phyloP scores from a whole-genome alignment of 768 basidiomycete genomes.

The Boletellus sp. region DNA sequence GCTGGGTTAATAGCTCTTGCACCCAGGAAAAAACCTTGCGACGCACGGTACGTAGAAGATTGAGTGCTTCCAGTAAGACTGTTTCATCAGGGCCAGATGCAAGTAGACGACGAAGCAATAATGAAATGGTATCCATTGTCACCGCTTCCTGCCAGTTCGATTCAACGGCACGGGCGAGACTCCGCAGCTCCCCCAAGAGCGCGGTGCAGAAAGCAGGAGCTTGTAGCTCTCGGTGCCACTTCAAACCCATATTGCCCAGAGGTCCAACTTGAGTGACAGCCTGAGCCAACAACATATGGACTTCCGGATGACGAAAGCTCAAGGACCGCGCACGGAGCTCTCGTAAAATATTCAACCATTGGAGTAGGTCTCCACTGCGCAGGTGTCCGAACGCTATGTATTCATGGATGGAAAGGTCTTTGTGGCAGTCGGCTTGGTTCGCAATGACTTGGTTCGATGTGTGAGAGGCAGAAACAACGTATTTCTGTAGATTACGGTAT shows the following conservation, averaged over 20 bases:
- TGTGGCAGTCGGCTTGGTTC: slow-evolving; percentile 39
- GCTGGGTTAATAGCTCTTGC: slow-evolving; percentile 23
- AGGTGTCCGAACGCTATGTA: slow-evolving; percentile 42
- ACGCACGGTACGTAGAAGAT: slow-evolving; percentile 32
- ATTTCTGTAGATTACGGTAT: slow-evolving; percentile 36
- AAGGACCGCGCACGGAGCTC: slow-evolving; percentile 37
- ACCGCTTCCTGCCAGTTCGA: slow-evolving; percentile 39
- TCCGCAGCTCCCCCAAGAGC: slow-evolving; percentile 34
- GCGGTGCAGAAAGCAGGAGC: slow-evolving; percentile 29
- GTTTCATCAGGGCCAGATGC: slow-evolving; percentile 11
- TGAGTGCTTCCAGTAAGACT: slow-evolving; percentile 19
- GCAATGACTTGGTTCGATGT: slow-evolving; percentile 42
- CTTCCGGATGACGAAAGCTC: slow-evolving; percentile 36
- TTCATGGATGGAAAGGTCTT: slow-evolving; percentile 42
- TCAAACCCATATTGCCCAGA: slow-evolving; percentile 12
- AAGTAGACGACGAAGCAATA: slow-evolving; percentile 35
- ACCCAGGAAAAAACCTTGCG: slow-evolving; percentile 35
- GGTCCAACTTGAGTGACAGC: slow-evolving; percentile 42
- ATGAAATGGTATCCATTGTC: slow-evolving; percentile 30
- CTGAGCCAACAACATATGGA: slow-evolving; percentile 41
- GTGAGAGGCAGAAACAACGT: slow-evolving; percentile 34
- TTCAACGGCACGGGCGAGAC: slow-evolving; percentile 33
- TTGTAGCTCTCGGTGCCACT: slow-evolving; percentile 40
- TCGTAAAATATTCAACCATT: slow-evolving; percentile 50
- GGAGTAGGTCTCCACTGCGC: slow-evolving; percentile 41